Evolutionary conservation across 2,329 filamentous ascomycete species (phyloP).

Genomic region (Monosporascus sp.): DNA sequence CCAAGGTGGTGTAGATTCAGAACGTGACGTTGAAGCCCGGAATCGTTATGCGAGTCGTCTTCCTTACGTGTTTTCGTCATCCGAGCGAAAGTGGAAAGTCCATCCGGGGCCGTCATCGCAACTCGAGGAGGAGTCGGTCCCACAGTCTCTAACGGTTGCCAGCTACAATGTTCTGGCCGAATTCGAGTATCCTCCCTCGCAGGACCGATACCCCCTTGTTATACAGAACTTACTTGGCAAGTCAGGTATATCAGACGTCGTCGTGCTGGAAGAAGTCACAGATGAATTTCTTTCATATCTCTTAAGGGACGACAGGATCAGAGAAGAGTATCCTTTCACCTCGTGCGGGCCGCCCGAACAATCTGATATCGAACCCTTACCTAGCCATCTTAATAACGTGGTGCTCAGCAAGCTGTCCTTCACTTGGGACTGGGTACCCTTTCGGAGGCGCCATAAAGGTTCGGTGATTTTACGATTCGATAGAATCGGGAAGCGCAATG

Average conservation of each 20-base stretch:
- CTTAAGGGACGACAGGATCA: constrained; percentile 41
- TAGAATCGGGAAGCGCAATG: constrained; percentile 22
- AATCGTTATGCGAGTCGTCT: constrained; percentile 3
- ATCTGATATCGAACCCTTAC: constrained; percentile 47
- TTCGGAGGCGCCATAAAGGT: constrained; percentile 53
- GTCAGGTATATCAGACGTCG: constrained; percentile 39
- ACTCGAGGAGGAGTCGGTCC: not conserved
- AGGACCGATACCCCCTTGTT: constrained; percentile 37
- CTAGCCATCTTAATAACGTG: constrained; percentile 56
- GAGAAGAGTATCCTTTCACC: constrained; percentile 47
- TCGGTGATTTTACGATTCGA: constrained; percentile 43
- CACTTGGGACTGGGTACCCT: constrained; percentile 49
- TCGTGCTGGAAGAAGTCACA: constrained; percentile 60
- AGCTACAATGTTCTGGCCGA: constrained; percentile 52
- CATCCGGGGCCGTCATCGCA: not conserved
- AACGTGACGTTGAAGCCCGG: not conserved
- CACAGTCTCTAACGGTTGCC: constrained; percentile 30
- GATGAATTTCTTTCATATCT: constrained; percentile 57
- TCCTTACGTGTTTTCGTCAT: constrained; percentile 15
- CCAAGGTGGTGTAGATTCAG: not conserved
- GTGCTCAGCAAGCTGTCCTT: constrained; percentile 54
- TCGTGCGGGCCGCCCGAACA: constrained; percentile 54
- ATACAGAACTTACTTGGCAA: constrained; percentile 39
- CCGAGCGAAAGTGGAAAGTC: constrained; percentile 15
- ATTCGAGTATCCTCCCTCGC: constrained; percentile 41